These are phyloP conservation scores for Eleusine indica DNA, from an alignment of 176 grass and related monocot species.

Conservation along the genomic window DNA sequence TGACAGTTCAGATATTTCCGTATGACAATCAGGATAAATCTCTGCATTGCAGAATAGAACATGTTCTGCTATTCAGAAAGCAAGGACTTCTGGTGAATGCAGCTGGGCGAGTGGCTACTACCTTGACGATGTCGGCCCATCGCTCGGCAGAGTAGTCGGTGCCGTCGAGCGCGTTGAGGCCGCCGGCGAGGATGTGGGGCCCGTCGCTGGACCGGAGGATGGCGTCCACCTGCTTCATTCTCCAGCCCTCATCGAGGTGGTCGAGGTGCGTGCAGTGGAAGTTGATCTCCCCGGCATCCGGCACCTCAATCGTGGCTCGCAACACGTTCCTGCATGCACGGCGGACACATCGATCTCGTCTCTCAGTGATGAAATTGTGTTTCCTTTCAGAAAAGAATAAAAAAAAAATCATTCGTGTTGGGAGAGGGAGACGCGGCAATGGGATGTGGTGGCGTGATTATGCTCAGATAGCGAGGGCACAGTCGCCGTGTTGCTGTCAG, in stretches of 20 bases:
- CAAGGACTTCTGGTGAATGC: neutral
- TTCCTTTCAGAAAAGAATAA: neutral
- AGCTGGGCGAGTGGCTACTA: neutral
- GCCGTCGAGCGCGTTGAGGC: constrained; percentile 87
- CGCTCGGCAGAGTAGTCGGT: constrained; percentile 87
- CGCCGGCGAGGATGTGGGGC: constrained; percentile 85
- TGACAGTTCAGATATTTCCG: neutral
- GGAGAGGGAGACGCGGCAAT: neutral
- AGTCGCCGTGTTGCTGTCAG: constrained; percentile 14
- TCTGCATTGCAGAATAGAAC: neutral
- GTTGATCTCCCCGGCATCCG: constrained; percentile 72
- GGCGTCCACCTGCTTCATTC: constrained; percentile 88
- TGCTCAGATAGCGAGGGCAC: constrained; percentile 22
- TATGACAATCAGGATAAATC: neutral
- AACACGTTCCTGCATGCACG: constrained; percentile 76
- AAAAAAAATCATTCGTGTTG: neutral
- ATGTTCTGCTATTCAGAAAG: neutral
- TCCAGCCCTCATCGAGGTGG: constrained; percentile 93
- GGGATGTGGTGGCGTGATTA: neutral
- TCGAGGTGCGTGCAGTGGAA: constrained; percentile 99
- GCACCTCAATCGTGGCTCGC: constrained; percentile 89
- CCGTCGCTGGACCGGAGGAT: constrained; percentile 68
- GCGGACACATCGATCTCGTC: neutral
- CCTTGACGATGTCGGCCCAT: constrained; percentile 95
- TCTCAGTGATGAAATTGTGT: neutral